A percentile compares a stretch with the other conserved stretches of the same genome.
These are phyloP conservation scores for Globisporangium nagaii DNA, from an alignment of 352 stramenopile genomes.

Conservation along the genomic window DNA sequence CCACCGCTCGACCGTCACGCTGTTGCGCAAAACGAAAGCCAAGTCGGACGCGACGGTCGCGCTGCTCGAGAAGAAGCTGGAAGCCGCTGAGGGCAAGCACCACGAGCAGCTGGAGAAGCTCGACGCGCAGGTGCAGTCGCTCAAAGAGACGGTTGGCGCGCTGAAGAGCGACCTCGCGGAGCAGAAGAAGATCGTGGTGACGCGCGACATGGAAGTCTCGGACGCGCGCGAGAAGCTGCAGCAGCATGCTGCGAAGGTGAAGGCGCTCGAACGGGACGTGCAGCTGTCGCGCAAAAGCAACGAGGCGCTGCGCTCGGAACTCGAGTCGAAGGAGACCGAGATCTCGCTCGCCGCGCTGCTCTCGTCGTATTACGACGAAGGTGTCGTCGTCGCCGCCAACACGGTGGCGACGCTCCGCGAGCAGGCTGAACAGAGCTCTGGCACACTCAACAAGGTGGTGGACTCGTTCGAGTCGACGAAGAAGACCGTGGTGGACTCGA, in stretches of 20 bases:
- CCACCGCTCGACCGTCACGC: slow-evolving; percentile 10
- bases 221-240: slow-evolving; percentile 22
- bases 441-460: slow-evolving; percentile 45
- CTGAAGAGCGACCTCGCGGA: slow-evolving; percentile 26
- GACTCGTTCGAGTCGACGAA: slow-evolving; percentile 39
- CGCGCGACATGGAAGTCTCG: slow-evolving; percentile 22
- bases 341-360: slow-evolving; percentile 61
- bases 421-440: slow-evolving; percentile 38
- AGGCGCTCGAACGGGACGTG: slow-evolving; percentile 40
- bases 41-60: slow-evolving; percentile 16
- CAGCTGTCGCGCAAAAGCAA: slow-evolving; percentile 57
- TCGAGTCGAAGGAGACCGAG: slow-evolving; percentile 50
- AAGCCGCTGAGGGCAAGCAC: slow-evolving; percentile 10
- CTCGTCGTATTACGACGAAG: slow-evolving; percentile 77
- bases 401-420: slow-evolving; percentile 30
- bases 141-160: slow-evolving; percentile 20
- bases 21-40: slow-evolving; percentile 16
- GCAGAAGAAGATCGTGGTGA: slow-evolving; percentile 21
- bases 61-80: slow-evolving; percentile 24
- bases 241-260: slow-evolving; percentile 30
- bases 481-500: slow-evolving; percentile 33
- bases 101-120: slow-evolving; percentile 17
- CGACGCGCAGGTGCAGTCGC: slow-evolving; percentile 24
- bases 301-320: slow-evolving; percentile 42
- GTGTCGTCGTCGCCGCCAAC: slow-evolving; percentile 44